Percentiles rank a stretch among this genome's conserved stretches.
Evolutionary conservation across 2,329 filamentous ascomycete species (phyloP).

Genomic region (Balansia obtecta): DNA sequence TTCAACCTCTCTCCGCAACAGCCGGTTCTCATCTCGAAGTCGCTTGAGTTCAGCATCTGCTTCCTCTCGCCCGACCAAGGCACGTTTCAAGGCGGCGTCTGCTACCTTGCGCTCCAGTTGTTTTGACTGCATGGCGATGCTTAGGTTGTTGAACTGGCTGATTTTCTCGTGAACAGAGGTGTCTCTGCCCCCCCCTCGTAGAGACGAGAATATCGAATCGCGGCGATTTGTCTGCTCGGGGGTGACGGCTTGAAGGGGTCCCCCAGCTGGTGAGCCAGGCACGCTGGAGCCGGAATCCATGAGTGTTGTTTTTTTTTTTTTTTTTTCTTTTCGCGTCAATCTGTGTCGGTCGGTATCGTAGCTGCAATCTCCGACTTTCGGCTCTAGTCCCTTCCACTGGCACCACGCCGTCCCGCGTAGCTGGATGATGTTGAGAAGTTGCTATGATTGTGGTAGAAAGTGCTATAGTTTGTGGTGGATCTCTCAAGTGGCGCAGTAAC

Average conservation of each 20-base stretch:
- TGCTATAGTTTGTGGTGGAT: background rate
- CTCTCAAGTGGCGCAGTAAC: constrained; percentile 3
- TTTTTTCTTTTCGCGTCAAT: no score
- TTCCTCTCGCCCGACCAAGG: constrained; percentile 57
- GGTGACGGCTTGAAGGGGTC: constrained; percentile 47
- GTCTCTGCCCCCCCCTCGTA: constrained; percentile 32
- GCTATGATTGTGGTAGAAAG: background rate
- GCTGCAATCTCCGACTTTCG: background rate
- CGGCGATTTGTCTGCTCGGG: constrained; percentile 49
- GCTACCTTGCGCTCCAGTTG: constrained; percentile 51
- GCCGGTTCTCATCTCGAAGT: constrained; percentile 46
- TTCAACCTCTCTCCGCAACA: constrained; percentile 45
- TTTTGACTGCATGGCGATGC: constrained; percentile 47
- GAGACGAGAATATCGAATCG: constrained; percentile 24
- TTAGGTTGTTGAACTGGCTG: constrained; percentile 59
- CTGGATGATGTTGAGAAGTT: background rate
- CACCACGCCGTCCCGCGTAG: constrained; percentile 1
- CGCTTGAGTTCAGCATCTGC: constrained; percentile 56
- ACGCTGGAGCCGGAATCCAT: constrained; percentile 37
- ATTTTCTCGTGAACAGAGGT: constrained; percentile 56
- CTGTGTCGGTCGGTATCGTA: constrained; percentile 1
- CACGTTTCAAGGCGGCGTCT: constrained; percentile 53
- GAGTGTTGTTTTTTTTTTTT: background rate
- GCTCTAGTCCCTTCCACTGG: background rate
- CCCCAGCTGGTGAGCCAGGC: constrained; percentile 37